Base-by-base conservation (phyloP, 108 stramenopile species). In the Poteriospumella lacustris region DNA sequence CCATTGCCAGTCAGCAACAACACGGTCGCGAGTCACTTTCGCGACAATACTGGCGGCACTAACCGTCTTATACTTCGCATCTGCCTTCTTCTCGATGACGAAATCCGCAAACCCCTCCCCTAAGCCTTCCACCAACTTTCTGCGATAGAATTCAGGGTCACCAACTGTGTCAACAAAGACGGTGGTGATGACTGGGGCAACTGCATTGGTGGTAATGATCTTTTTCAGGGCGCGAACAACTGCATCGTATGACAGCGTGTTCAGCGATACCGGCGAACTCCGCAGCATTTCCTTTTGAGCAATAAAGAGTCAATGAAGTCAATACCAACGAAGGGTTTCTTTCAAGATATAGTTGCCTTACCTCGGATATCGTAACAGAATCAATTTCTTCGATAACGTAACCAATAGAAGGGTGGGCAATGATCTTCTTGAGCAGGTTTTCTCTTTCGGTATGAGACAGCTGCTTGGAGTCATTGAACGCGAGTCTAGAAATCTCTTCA, bases 401-500 rank as follows among this genome's bases (percentile, higher is more conserved):
- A 3, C 70, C 70, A 34, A 73, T 42, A 42, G 70, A 5, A 42
- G 70, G 70, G 36, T 73, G 70, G 42, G 3, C 12, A 9, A 15
- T 56, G 12, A 73, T 73, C 31, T 77, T 68, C 12, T 83, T 68
- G 38, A 83, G 80, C 19, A 83, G 80, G 26, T 31, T 28, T 1
- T 68, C 80, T 67, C 82, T 75, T 44, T 83, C 80, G n/a, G 33
- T 77, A 40, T 76, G 29, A 0, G 69, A 44, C 24, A 85, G 41
- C 9, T 79, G 82, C 81, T 85, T 85, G 15, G 85, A 85, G 69
- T 85, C 85, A 33, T 85, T 82, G 68, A 85, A 85, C 2, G 82
- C 85, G 78, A 81, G 42, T 29, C 44, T 40, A 29, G 42, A 52
- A 39, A 79, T 79, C 31, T 28, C 78, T 43, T 68, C 68, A 68